Base-by-base conservation (phyloP, 768 basidiomycete species). In the Termitomyces bulborhizus region DNA sequence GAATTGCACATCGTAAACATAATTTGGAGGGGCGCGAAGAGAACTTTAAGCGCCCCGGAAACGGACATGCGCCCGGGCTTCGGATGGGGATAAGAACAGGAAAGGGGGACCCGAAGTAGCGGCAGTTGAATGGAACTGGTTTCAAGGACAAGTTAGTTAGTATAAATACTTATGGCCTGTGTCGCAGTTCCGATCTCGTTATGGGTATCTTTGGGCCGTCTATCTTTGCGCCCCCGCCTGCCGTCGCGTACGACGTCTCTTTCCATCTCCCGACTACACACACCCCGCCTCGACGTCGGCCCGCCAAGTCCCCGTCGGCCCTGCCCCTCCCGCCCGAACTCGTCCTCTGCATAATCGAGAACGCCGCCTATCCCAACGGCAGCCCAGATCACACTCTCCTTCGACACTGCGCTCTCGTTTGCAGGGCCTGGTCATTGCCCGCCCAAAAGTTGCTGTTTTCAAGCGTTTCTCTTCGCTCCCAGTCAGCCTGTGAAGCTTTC, bases 381-480 rank as follows among this genome's bases (percentile, higher is more conserved):
- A 65, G 70, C 27, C 58, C 68, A 4, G 70, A 78, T 60, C 64
- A 68, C 40, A 60, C 66, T 12, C 71, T 86, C 18, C 73, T 89
- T 46, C 68, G 65, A 49, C 66, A 75, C 46, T 85, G 80, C 62
- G 71, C 85, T 3, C 77, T 89, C 46, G 84, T 90, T 24, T 88
- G 80, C 75, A 76, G 72, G 65, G 73, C 78, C 26, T 90, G 88
- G 87, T 80, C 85, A 1, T 60, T 69, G n/a, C 71, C 77, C 29
- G 77, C 84, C 0, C 88, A 90, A 67, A 80, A 76, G 54, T 75
- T 86, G 16, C 72, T 89, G 46, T 90, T 88, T 68, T 73, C 74
- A 53, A 69, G 73, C 45, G 79, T 87, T 53, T 71, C 71, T 31
- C 76, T 90, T 44, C 71, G 74, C 48, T 81, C 79, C 37, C 77